Evolutionary conservation across 805 yeast genomes (phyloP).

Genomic region (Nadsonia fulvescens): DNA sequence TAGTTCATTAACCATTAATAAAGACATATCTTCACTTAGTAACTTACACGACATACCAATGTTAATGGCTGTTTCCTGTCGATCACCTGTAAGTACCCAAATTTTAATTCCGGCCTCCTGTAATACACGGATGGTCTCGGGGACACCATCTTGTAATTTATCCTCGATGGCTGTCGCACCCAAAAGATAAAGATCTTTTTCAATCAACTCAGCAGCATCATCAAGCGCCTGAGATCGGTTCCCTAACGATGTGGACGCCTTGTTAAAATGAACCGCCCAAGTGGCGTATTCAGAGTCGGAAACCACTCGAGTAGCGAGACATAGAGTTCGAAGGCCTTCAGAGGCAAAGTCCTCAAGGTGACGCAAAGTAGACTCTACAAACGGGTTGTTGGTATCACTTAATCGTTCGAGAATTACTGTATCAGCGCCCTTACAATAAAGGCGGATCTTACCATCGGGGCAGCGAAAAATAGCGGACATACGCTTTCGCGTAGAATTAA

Average conservation of each 20-base stretch:
- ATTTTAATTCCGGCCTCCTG: constrained; percentile 94
- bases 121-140: constrained; percentile 86
- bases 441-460: constrained; percentile 79
- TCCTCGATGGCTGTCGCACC: constrained; percentile 99
- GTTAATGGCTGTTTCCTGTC: constrained; percentile 96
- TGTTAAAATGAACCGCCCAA: constrained; percentile 52
- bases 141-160: constrained; percentile 93
- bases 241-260: constrained; percentile 68
- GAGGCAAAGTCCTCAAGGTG: constrained; percentile 94
- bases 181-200: constrained; percentile 53
- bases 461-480: constrained; percentile 91
- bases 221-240: constrained; percentile 64
- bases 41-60: constrained; percentile 97
- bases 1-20: constrained; percentile 77
- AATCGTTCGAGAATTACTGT: constrained; percentile 84
- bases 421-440: constrained; percentile 95
- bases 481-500: constrained; percentile 92
- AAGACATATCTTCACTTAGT: constrained; percentile 87
- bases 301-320: constrained; percentile 73
- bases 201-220: constrained; percentile 78
- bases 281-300: constrained; percentile 56
- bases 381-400: constrained; percentile 46
- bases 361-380: constrained; percentile 60
- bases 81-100: constrained; percentile 96
- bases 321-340: constrained; percentile 85